Evolutionary conservation across 768 basidiomycete genomes (phyloP).

Genomic region (Termitomyces bulborhizus): DNA sequence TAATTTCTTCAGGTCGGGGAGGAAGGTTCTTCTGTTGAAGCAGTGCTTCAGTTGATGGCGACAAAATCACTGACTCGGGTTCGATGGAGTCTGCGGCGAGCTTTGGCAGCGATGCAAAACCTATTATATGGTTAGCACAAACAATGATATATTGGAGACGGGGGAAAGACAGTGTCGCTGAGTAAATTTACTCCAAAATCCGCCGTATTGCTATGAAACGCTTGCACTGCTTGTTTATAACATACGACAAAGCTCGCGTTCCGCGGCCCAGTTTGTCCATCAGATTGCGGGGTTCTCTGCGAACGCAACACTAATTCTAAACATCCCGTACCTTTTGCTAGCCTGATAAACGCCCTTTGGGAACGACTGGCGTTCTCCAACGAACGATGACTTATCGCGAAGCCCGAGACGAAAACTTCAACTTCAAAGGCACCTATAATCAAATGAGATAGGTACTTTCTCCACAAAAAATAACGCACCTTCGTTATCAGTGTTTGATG

Average conservation of each 20-base stretch:
- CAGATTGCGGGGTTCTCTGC: background rate
- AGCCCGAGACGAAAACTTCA: constrained; percentile 73
- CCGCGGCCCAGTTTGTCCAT: background rate
- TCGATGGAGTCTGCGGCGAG: constrained; percentile 29
- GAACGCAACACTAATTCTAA: background rate
- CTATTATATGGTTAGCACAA: constrained; percentile 28
- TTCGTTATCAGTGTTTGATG: constrained; percentile 13
- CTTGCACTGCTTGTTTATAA: background rate
- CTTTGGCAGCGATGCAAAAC: constrained; percentile 71
- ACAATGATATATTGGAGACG: background rate
- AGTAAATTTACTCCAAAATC: no score
- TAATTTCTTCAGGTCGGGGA: constrained; percentile 52
- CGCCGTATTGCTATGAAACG: background rate
- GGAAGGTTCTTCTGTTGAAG: constrained; percentile 42
- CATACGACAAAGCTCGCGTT: background rate
- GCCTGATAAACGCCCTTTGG: constrained; percentile 66
- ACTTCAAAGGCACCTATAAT: constrained; percentile 55
- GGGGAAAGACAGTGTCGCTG: no score
- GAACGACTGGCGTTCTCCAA: constrained; percentile 62
- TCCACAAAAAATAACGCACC: constrained; percentile 17
- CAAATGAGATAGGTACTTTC: background rate
- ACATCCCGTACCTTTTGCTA: constrained; percentile 61
- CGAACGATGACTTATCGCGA: constrained; percentile 54
- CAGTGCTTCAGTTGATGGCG: constrained; percentile 44
- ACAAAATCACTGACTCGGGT: constrained; percentile 18